Evolutionary conservation across 306 rosid species (phyloP), one percentile per base, ranked within the genome.

Genomic region (Malus asiatica): DNA sequence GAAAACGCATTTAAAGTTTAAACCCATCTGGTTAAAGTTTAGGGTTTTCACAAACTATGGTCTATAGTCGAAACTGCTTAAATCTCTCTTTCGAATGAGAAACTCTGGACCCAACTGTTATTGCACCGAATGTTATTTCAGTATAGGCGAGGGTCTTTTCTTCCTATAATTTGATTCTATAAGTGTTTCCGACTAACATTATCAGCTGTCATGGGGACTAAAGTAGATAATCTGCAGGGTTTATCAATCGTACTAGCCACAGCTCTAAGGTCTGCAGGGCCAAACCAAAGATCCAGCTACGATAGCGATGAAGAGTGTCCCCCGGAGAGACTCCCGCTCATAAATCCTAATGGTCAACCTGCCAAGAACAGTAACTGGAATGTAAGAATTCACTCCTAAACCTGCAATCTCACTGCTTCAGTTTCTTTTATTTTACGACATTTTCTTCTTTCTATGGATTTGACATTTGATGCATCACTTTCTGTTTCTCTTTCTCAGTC

Each of bases 281-380:
- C 79, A 32, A 23, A 82, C 44, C 73, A 57, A 25, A 72, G 12
- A 73, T 3, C 27, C n/a, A 40, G 20, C 44, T 75, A 76, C 68
- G 88, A 78, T 11, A 79, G 79, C n/a, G 84, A 79, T 4, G 81
- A 72, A 40, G 82, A 78, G 33, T 78, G 29, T 64, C 23, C 57
- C 35, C 52, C 51, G 2, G 77, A 69, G n/a, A 82, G 83, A 76
- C 79, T 82, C 78, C 86, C 88, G 11, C 82, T 85, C 42, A 42
- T 82, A 15, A 76, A 85, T 65, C 58, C 73, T 58, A 33, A 46
- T 11, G 33, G 45, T 61, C 83, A 75, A n/a, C 76, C 60, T 67
- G 77, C 80, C 72, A 80, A 77, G 52, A 73, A 35, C n/a, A 66
- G 62, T 19, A 30, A 61, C 60, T 83, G 76, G 79, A 78, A 68